Base-by-base conservation (phyloP, 2,329 filamentous ascomycete genomes). In the Exophiala bonariae region DNA sequence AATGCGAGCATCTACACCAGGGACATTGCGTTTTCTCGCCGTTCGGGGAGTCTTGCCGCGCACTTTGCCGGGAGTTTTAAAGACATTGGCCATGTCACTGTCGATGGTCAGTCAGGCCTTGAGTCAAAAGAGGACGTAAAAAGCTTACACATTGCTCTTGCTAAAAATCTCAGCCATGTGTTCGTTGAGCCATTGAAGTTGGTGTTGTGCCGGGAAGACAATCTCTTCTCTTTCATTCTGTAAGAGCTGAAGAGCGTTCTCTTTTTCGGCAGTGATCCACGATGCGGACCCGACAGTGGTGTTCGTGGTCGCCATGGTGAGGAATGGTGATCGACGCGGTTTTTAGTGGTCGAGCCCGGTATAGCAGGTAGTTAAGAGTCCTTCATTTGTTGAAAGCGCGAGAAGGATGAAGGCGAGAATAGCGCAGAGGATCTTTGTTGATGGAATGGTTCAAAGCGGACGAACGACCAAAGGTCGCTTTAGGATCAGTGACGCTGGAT, bases 101-200 rank as follows among this genome's bases (percentile, higher is more conserved):
- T 39, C 26, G 36, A n/a, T n/a, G n/a, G n/a, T n/a, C n/a, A 26
- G 34, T 50, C 31, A 42, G 44, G 47, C 33, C 3, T 11, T 31
- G 31, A 48, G 32, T 20, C 20, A 30, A 54, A 42, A 6, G 10
- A 23, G 9, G 28, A 33, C 47, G 71, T 53, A 72, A 43, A 52
- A 19, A 41, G 48, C 86, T 62, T 81, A 96, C 93, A 90, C 81
- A 70, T 91, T 83, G 63, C 90, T 87, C 60, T 86, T 83, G 61
- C 84, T 86, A 66, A 97, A 95, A 62, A 99, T 89, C 55, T 95
- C 89, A 40, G 83, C 82, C 92, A 99, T 96, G 68, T 99, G 93
- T 72, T 97, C 93, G 63, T 99, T 97, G 60, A 99, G 76, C 93
- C 93, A 99, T 66, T 97, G 91, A 63, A 97, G 75, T 67, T 99